These are phyloP conservation scores for Cyamopsis tetragonoloba DNA, from an alignment of 306 rosid genomes.

Conservation along the genomic window DNA sequence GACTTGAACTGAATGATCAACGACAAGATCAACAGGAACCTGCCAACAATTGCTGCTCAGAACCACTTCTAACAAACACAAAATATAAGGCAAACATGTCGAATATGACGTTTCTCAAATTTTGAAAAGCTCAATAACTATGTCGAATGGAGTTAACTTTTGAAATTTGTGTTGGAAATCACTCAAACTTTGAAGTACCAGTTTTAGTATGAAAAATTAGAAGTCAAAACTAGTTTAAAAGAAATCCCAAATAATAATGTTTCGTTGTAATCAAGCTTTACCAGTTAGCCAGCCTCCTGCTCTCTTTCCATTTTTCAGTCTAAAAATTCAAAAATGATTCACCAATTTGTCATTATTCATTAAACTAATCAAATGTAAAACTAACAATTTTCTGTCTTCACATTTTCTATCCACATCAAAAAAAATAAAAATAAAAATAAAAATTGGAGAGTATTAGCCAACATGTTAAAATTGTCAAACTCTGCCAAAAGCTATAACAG, in stretches of 20 bases:
- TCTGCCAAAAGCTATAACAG: slow-evolving; percentile 2
- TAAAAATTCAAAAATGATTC: background rate
- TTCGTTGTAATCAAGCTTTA: background rate
- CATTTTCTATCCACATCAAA: too few species aligned
- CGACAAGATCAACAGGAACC: slow-evolving; percentile 96
- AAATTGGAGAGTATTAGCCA: too few species aligned
- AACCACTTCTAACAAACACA: slow-evolving; percentile 18
- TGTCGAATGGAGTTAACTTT: background rate
- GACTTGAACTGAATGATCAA: slow-evolving; percentile 96
- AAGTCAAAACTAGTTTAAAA: background rate
- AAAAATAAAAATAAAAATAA: too few species aligned
- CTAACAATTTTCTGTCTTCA: too few species aligned
- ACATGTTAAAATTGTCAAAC: slow-evolving; percentile 9
- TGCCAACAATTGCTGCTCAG: slow-evolving; percentile 22
- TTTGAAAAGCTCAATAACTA: background rate
- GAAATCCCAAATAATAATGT: background rate
- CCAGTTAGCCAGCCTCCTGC: too few species aligned
- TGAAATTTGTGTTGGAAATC: background rate
- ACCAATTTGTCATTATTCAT: background rate
- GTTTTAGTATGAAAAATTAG: background rate
- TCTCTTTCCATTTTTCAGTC: background rate
- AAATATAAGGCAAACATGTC: background rate
- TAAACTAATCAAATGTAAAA: background rate
- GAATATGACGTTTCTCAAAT: background rate
- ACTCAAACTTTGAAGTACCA: background rate